Evolutionary conservation across 2,329 filamentous ascomycete genomes (phyloP).

Genomic region (Hortaea sp.): DNA sequence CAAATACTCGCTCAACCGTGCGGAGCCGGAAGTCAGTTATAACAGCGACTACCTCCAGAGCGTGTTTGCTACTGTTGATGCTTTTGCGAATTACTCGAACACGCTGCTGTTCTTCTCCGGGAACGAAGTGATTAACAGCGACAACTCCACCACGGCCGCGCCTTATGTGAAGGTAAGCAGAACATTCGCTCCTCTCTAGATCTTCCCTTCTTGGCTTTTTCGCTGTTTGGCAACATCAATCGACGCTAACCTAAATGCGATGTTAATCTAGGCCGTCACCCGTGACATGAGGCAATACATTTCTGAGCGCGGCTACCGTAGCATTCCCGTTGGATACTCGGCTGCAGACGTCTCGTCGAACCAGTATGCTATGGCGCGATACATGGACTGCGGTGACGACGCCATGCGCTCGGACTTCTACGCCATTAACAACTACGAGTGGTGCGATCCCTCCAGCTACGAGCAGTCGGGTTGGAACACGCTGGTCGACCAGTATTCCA

Average conservation of each 20-base stretch:
- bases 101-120: conserved; percentile 73
- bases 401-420: conserved; percentile 79
- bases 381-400: conserved; percentile 76
- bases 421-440: conserved; percentile 80
- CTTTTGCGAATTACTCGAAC: conserved; percentile 72
- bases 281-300: conserved; percentile 74
- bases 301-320: conserved; percentile 55
- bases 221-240: no score
- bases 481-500: conserved; percentile 76
- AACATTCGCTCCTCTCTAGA: no score
- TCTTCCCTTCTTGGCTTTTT: not conserved
- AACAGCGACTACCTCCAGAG: conserved; percentile 75
- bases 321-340: conserved; percentile 68
- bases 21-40: conserved; percentile 60
- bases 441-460: conserved; percentile 64
- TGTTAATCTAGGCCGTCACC: conserved; percentile 46
- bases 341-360: conserved; percentile 76
- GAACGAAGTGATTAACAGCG: conserved; percentile 62
- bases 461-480: conserved; percentile 64
- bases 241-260: not conserved
- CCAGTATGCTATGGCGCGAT: conserved; percentile 72
- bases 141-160: conserved; percentile 49
- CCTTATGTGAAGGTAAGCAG: conserved; percentile 45
- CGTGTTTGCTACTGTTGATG: conserved; percentile 78
- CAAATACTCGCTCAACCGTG: conserved; percentile 74